Evolutionary conservation across 768 basidiomycete genomes (phyloP).

Genomic region (Boletus pseudopeckii): DNA sequence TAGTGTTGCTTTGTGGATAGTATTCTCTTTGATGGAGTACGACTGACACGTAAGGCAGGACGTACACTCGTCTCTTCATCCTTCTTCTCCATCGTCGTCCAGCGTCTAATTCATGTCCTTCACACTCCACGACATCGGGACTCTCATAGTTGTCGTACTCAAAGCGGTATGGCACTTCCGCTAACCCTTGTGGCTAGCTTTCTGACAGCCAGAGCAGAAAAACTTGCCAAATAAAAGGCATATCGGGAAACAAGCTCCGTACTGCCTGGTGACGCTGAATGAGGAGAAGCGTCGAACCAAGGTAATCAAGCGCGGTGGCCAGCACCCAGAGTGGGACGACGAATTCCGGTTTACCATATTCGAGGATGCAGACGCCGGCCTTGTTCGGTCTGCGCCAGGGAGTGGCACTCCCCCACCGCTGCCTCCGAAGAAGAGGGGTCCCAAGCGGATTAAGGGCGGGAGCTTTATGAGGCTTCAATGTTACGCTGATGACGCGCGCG

Average conservation of each 20-base stretch:
- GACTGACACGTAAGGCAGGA: slow-evolving; percentile 21
- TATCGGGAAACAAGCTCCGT: slow-evolving; percentile 97
- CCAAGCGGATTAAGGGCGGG: slow-evolving; percentile 63
- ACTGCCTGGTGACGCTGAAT: slow-evolving; percentile 76
- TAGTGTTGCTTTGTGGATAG: slow-evolving; percentile 5
- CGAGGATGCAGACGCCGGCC: slow-evolving; percentile 66
- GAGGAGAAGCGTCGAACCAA: slow-evolving; percentile 85
- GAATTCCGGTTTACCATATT: slow-evolving; percentile 89
- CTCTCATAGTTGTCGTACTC: slow-evolving; percentile 88
- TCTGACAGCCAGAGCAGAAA: slow-evolving; percentile 48
- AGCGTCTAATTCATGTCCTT: slow-evolving; percentile 46
- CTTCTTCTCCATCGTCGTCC: neutral
- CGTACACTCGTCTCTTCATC: slow-evolving; percentile 4
- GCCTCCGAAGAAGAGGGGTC: slow-evolving; percentile 60
- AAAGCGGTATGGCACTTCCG: slow-evolving; percentile 71
- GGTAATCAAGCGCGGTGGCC: slow-evolving; percentile 94
- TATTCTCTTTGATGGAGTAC: slow-evolving; percentile 12
- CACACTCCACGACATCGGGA: slow-evolving; percentile 77
- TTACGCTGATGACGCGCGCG: slow-evolving; percentile 92
- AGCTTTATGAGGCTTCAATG: slow-evolving; percentile 77
- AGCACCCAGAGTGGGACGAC: slow-evolving; percentile 99
- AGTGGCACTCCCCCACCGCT: slow-evolving; percentile 59
- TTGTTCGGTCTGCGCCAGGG: slow-evolving; percentile 38
- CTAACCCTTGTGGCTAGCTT: slow-evolving; percentile 1
- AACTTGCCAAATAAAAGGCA: slow-evolving; percentile 88